Base-by-base conservation (phyloP, 2,329 filamentous ascomycete genomes). In the Lachnellula cervina region DNA sequence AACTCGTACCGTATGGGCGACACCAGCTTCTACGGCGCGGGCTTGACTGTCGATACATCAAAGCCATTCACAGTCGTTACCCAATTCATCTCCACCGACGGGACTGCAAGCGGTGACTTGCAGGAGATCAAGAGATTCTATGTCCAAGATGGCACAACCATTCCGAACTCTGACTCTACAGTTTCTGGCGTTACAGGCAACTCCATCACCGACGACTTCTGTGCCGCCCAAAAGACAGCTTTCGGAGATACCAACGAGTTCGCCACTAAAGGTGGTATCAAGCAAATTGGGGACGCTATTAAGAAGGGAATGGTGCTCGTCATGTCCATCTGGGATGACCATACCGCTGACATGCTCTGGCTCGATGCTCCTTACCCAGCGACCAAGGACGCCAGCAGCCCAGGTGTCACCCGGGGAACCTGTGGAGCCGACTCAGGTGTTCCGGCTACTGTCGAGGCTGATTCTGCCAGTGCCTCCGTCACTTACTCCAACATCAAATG, bases 301-400 rank as follows among this genome's bases (percentile, higher is more conserved):
- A 69, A 71, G 11, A 68, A 81, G 35, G 65, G 65, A 46, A 84
- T 87, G 80, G 84, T 87, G 48, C 76, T 88, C 13, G 83, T 86
- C 65, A 79, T 88, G 78, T 79, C 76, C 47, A 74, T 84, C 64
- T 81, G 79, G 79, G 71, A 74, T 62, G 74, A 77, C 59, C 80
- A 88, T 71, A 71, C 78, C 56, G 74, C 80, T 66, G 78, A 86
- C 73, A 90, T 90, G 86, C 79, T 87, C 65, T 90, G 88, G 88
- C 80, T 90, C 65, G 87, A 90, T 76, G 81, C 80, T 59, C 79
- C 75, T 69, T 87, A 81, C 76, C 86, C 86, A 59, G 73, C 76
- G 59, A 66, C 69, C 55, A 70, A 64, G 37, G 67, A 73, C 60
- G 66, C 73, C 40, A 74, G 72, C 58, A 61, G 59, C 3, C 74